Percentiles rank a stretch among this genome's conserved stretches.
phyloP scores from a whole-genome alignment of 306 rosid genomes.

The Medicago arabica region DNA sequence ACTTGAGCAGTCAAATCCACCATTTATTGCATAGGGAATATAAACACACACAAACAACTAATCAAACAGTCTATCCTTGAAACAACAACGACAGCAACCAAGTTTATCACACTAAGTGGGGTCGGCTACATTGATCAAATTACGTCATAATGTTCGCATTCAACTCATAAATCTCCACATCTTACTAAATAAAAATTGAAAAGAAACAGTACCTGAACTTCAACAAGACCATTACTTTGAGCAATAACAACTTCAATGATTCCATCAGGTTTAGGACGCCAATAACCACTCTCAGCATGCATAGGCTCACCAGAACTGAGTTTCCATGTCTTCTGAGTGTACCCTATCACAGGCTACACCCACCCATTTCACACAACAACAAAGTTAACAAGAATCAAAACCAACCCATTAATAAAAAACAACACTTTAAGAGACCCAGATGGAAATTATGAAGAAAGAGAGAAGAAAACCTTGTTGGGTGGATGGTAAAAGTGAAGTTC shows the following conservation, averaged over 20 bases:
- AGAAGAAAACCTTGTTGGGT: conserved; percentile 61
- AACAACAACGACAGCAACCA: no score
- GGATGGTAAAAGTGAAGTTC: conserved; percentile 76
- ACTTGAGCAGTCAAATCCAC: neutral
- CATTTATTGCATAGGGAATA: neutral
- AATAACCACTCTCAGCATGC: conserved; percentile 88
- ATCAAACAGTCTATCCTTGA: neutral
- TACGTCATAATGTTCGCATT: no score
- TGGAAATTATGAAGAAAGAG: neutral
- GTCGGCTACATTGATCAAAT: no score
- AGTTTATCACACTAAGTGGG: no score
- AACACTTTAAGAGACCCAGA: conserved; percentile 13
- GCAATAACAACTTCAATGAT: conserved; percentile 80
- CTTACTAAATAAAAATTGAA: conserved; percentile 12
- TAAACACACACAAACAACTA: conserved; percentile 1
- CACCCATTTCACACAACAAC: conserved; percentile 45
- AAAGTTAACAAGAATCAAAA: neutral
- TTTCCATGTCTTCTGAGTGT: conserved; percentile 87
- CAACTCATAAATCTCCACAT: no score
- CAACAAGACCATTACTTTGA: conserved; percentile 89
- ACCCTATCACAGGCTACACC: conserved; percentile 73
- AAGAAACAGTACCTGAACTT: conserved; percentile 68
- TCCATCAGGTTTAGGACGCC: conserved; percentile 86
- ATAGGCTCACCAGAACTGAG: conserved; percentile 77
- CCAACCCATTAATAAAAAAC: conserved; percentile 32